Base-by-base conservation (phyloP, 148 eudicot genomes). In the Vaccinium corymbosum region DNA sequence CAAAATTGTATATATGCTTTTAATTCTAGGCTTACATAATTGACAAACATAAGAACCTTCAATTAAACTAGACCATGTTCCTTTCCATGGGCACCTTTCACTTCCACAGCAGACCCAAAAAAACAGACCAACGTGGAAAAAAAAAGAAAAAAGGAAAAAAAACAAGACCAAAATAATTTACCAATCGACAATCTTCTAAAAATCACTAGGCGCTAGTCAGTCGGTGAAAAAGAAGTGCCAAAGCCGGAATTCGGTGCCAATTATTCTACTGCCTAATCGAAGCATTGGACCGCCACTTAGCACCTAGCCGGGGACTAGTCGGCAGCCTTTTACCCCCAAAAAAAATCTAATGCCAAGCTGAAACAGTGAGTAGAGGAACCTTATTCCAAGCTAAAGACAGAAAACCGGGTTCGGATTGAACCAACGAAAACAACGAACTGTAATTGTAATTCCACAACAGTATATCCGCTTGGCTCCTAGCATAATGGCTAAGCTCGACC, bases 301-400 rank as follows among this genome's bases (percentile, higher is more conserved):
- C 46, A 42, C 46, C 46, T 42, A 42, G 46, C 5, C 46, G 46
- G 46, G 46, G 46, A 42, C 46, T 42, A 42, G 6, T 42, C 46
- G 46, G 46, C 46, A 6, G 46, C 46, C 46, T 42, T 42, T 42
- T 4, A 35, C 38, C 38, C 85, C 1, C 32, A 5, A n/a, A 10
- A 19, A 38, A 48, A 12, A 76, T 85, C 87, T 86, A 96, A 86
- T 85, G 93, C 99, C 99, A 97, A 16, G 98, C 92, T 19, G 99
- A 97, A 80, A 97, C 92, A 77, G 95, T 91, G 76, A 97, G 90
- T 4, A 97, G 85, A 52, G 92, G 91, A 27, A 92, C 91, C 86
- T 91, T 89, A 48, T 93, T 91, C 99, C 99, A 97, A 55, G 94
- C 94, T 7, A 97, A 88, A 19, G 95, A 94, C 1, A 97, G 89